Evolutionary conservation across 768 basidiomycete genomes (phyloP), one percentile per base, ranked within the genome.

Genomic region (Neoboletus brunneissimus): DNA sequence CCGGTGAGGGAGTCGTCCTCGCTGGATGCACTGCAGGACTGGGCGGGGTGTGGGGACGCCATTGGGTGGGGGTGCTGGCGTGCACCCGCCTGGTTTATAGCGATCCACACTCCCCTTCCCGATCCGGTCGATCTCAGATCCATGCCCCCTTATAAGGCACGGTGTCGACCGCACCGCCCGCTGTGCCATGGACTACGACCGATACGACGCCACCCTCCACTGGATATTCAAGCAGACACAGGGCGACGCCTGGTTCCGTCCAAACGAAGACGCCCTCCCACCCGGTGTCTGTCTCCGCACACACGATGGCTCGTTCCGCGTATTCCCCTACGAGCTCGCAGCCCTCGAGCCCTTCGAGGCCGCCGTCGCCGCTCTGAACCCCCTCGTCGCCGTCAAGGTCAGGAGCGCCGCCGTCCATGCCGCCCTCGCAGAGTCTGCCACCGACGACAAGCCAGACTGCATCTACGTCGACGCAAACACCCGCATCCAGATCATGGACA

Each of bases 401-500:
- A 71, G 80, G 34, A 77, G 75, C 61, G 80, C 79, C 2, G 75
- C 77, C 12, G 77, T 81, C 0, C 81, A 83, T 40, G 79, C 81
- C 18, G 80, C 81, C 0, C 69, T 83, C 45, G 76, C 79, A 41
- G 79, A 81, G 61, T 60, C 34, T 20, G 25, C 29, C 32, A 16
- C 16, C 29, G 71, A 70, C 54, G 67, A 70, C n/a, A 66, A 60
- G 55, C 50, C 63, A 0, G 70, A 72, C 38, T 77, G 79, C 34
- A 72, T 76, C 60, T 76, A 72, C 61, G 76, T 80, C 60, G 79
- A 81, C 62, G 68, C 74, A 54, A 76, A 81, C 62, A 81, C 90
- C 6, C 87, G 90, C 56, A 93, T 94, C 51, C 91, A 93, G 69
- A 81, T 94, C 57, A 68, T 94, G 47, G 89, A 92, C 63, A 86